Conservation (phyloP, 1,284 basidiomycete species). For the Agroathelia rolfsii region DNA sequence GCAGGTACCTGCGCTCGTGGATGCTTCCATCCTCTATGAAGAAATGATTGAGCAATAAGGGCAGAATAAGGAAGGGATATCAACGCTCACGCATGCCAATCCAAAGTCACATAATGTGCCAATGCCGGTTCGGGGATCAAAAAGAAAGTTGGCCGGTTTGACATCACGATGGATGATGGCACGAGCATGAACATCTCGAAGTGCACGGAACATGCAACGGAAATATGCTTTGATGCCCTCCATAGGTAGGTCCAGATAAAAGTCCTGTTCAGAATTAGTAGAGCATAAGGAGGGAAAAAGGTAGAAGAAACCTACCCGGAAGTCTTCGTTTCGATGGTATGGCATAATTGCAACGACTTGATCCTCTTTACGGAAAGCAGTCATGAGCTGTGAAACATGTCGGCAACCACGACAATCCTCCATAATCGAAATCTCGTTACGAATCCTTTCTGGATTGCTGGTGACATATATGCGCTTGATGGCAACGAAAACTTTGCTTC, state of each 20-base stretch:
- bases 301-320: slow-evolving; percentile 53
- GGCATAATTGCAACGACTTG: slow-evolving; percentile 96
- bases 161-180: slow-evolving; percentile 95
- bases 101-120: slow-evolving; percentile 96
- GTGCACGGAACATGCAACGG: slow-evolving; percentile 81
- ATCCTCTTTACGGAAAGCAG: slow-evolving; percentile 86
- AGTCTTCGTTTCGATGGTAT: slow-evolving; percentile 88
- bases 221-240: slow-evolving; percentile 81
- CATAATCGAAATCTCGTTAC: slow-evolving; percentile 93
- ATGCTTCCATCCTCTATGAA: slow-evolving; percentile 46
- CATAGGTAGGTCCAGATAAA: slow-evolving; percentile 63
- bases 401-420: slow-evolving; percentile 75
- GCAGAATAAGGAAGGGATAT: slow-evolving; percentile 6
- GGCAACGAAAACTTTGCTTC: slow-evolving; percentile 72
- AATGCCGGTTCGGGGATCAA: slow-evolving; percentile 74
- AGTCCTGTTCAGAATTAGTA: slow-evolving; percentile 42
- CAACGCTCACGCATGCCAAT: slow-evolving; percentile 69
- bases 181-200: slow-evolving; percentile 84
- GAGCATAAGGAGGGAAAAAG: slow-evolving; percentile 3
- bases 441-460: slow-evolving; percentile 84
- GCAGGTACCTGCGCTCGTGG: slow-evolving; percentile 45
- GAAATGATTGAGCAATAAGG: slow-evolving; percentile 1
- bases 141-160: slow-evolving; percentile 97
- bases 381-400: slow-evolving; percentile 87
- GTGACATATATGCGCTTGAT: slow-evolving; percentile 98